phyloP scores from a whole-genome alignment of 257 asterid genomes.

The Salvia splendens region DNA sequence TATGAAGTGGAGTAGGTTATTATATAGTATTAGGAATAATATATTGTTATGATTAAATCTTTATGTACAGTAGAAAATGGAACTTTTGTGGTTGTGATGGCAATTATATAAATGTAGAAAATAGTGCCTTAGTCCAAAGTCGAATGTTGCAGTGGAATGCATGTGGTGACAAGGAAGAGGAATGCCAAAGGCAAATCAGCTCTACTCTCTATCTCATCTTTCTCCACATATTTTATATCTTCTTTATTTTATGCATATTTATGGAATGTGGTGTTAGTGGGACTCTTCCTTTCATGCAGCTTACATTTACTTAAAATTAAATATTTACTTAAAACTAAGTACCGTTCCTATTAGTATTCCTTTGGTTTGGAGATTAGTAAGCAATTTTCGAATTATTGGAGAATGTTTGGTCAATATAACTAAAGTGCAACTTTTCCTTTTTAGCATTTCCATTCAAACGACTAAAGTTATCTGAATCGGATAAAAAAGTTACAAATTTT shows the following conservation, averaged over 20 bases:
- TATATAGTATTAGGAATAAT: no score
- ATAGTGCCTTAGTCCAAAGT: slow-evolving; percentile 35
- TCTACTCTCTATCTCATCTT: slow-evolving; percentile 42
- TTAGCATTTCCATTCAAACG: no score
- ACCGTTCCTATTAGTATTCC: no score
- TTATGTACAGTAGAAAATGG: background rate
- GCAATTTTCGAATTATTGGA: no score
- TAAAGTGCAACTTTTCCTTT: no score
- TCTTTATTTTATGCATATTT: background rate
- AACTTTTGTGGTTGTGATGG: background rate
- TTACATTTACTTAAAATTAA: slow-evolving; percentile 8
- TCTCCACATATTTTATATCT: background rate
- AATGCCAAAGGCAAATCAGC: slow-evolving; percentile 66
- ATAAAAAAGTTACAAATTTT: no score
- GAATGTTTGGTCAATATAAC: no score
- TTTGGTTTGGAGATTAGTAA: background rate
- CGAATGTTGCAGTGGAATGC: slow-evolving; percentile 55
- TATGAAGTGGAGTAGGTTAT: no score
- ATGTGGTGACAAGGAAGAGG: slow-evolving; percentile 67
- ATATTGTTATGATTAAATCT: no score
- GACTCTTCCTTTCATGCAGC: slow-evolving; percentile 76
- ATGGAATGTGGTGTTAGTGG: slow-evolving; percentile 52
- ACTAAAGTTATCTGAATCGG: no score
- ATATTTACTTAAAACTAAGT: no score
- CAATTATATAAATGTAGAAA: no score